Evolutionary conservation across 371 early-diverging fungal species (phyloP), one percentile per base, ranked within the genome.

Genomic region (Lichtheimia hyalospora): DNA sequence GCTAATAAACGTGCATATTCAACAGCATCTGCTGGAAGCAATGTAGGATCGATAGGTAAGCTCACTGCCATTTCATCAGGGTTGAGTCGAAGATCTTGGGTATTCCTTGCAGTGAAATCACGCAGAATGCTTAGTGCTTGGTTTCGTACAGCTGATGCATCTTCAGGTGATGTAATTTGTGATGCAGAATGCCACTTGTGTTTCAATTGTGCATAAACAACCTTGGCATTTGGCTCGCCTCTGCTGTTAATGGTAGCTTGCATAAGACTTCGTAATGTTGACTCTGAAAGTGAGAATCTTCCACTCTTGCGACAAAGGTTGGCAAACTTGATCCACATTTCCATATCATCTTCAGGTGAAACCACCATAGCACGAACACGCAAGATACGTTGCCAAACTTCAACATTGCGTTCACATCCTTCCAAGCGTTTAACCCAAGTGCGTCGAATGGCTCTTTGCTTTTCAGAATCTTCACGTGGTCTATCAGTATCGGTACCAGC

Each of bases 271-370:
- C 81, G 68, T 48, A 96, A 69, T 0, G 93, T 94, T 67, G 93
- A 91, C 62, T 90, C 88, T 10, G 96, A 89, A 43, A 96, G 81
- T 28, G 81, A 85, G 61, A 92, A 82, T 25, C 95, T 86, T 14
- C 92, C 94, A 48, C 90, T 88, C 74, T 97, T 95, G 50, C 97
- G 89, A 67, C 96, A 96, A 57, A 98, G 70, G 60, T 94, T 95
- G 54, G 95, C 90, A 75, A 96, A 97, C 73, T 96, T 96, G 70
- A 98, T 93, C 88, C 94, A 95, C 83, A 91, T 91, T 43, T 95
- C 96, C 83, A 94, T 87, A 61, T 97, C 96, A 58, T 94, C 94
- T 51, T 88, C 84, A 14, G 97, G 97, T 0, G 92, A 81, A 16
- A 96, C 76, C 0, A 96, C 97, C 71, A 97, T 85, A 3, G 94